Evolutionary conservation across 2,329 filamentous ascomycete species (phyloP).

Genomic region (Neophaeococcomyces mojaviensis): DNA sequence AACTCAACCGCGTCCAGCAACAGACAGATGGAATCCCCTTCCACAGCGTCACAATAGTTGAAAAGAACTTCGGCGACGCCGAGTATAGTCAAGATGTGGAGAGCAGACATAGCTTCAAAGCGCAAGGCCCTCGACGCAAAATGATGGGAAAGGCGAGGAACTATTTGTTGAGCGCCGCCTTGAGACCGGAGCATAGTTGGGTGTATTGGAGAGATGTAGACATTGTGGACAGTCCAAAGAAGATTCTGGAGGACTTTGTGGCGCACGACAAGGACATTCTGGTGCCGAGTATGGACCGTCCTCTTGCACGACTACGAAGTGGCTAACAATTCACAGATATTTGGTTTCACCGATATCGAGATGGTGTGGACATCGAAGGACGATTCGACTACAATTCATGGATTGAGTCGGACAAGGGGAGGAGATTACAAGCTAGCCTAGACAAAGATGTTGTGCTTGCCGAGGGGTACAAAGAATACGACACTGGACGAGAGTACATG

Average conservation of each 20-base stretch:
- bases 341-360: conserved; percentile 87
- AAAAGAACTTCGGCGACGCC: conserved; percentile 80
- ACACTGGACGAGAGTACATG: conserved; percentile 86
- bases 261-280: conserved; percentile 88
- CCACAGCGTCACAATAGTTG: conserved; percentile 71
- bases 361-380: conserved; percentile 81
- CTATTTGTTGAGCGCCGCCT: conserved; percentile 72
- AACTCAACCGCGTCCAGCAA: conserved; percentile 81
- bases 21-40: conserved; percentile 71
- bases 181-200: conserved; percentile 95
- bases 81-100: conserved; percentile 67
- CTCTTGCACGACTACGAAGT: too few species aligned
- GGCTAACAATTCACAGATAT: conserved; percentile 55
- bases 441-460: conserved; percentile 77
- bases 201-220: conserved; percentile 98
- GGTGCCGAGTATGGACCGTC: conserved; percentile 85
- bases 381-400: conserved; percentile 99
- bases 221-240: conserved; percentile 79
- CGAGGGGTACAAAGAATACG: conserved; percentile 91
- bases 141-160: conserved; percentile 86
- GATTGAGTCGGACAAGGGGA: conserved; percentile 83
- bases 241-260: conserved; percentile 90
- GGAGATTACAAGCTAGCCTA: conserved; percentile 64
- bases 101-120: conserved; percentile 75
- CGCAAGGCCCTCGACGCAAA: conserved; percentile 83